These are phyloP conservation scores for Penicillium coprophilum DNA, from an alignment of 495 filamentous ascomycete genomes.

Conservation along the genomic window DNA sequence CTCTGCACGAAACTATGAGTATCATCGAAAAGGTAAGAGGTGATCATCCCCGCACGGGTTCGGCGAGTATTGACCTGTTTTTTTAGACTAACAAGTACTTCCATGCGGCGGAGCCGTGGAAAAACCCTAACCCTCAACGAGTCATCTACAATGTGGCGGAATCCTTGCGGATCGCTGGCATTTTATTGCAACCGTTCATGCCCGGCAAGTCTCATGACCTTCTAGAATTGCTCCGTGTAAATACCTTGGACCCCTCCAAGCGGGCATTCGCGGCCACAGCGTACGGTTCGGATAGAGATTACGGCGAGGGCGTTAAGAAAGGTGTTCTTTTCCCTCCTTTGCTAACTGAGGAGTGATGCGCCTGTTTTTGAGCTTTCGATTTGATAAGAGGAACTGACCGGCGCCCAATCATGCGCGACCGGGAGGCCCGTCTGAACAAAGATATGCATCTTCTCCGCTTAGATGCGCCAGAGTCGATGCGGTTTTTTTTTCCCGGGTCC, in stretches of 20 bases:
- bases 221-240: conserved; percentile 76
- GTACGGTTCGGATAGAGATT: conserved; percentile 60
- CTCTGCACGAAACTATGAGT: conserved; percentile 66
- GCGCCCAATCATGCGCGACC: conserved; percentile 26
- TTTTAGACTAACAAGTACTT: conserved; percentile 72
- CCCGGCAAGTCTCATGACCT: conserved; percentile 73
- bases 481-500: conserved; percentile 23
- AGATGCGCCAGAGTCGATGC: conserved; percentile 18
- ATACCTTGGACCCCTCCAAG: conserved; percentile 39
- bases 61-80: conserved; percentile 15
- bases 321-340: conserved; percentile 58
- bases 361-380: conserved; percentile 23
- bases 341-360: conserved; percentile 43
- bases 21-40: conserved; percentile 52
- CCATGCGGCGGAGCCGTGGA: conserved; percentile 58
- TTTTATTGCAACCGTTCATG: conserved; percentile 89
- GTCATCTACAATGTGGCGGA: conserved; percentile 72
- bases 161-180: conserved; percentile 74
- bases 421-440: conserved; percentile 15
- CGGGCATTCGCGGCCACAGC: conserved; percentile 58
- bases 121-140: conserved; percentile 44
- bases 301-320: conserved; percentile 58
- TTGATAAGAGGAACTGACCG: conserved; percentile 34
- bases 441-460: conserved; percentile 30
- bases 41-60: conserved; percentile 15